Conservation (phyloP, 768 basidiomycete genomes). For the Clitopilus hobsonii region DNA sequence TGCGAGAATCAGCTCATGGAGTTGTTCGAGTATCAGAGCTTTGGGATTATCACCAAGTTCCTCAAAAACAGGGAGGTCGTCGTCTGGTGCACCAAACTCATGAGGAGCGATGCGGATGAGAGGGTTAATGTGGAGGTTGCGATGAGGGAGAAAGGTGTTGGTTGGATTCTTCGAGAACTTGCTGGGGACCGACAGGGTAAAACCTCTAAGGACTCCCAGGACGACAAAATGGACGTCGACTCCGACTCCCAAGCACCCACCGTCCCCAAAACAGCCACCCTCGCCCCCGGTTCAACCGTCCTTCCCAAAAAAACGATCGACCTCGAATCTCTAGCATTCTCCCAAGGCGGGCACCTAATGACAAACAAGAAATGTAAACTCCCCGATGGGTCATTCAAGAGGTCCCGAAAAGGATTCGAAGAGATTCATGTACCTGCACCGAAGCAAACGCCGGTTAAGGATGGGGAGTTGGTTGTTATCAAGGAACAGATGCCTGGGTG, state of each 20-base stretch:
- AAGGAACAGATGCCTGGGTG: conserved; percentile 67
- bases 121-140: conserved; percentile 93
- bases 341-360: conserved; percentile 95
- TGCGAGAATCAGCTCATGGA: conserved; percentile 97
- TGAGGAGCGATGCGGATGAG: conserved; percentile 84
- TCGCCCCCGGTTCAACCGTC: conserved; percentile 81
- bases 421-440: conserved; percentile 97
- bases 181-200: conserved; percentile 74
- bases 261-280: conserved; percentile 80
- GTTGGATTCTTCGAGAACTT: conserved; percentile 91
- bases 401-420: conserved; percentile 93
- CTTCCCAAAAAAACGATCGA: conserved; percentile 86
- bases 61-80: conserved; percentile 94
- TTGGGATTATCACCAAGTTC: conserved; percentile 85
- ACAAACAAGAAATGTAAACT: conserved; percentile 98
- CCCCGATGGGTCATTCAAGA: conserved; percentile 96
- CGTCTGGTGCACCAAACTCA: conserved; percentile 97
- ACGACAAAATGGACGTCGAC: conserved; percentile 82
- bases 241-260: conserved; percentile 36
- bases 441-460: conserved; percentile 61
- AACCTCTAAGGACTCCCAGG: conserved; percentile 22
- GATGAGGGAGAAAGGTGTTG: conserved; percentile 96
- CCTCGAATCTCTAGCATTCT: conserved; percentile 92
- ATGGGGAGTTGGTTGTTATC: conserved; percentile 70
- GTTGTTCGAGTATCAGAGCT: conserved; percentile 89